Evolutionary conservation across 163 green algal genomes (phyloP).

Genomic region (Scenedesmus sp.): DNA sequence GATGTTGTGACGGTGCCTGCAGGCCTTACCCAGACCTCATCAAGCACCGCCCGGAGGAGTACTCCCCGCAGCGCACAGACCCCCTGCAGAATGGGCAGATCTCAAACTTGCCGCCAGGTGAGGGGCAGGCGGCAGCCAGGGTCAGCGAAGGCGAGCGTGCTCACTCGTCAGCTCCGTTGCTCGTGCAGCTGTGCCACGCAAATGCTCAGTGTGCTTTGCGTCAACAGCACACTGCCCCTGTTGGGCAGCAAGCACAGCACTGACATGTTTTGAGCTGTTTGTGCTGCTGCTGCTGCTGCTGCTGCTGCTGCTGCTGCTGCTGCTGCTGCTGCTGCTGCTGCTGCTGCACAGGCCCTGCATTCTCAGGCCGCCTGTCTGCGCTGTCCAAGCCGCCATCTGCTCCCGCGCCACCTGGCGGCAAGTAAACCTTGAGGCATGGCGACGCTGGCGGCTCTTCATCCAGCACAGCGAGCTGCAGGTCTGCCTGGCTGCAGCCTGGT

Average conservation of each 20-base stretch:
- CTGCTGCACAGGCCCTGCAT: neutral
- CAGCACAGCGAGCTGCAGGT: neutral
- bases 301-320: no score
- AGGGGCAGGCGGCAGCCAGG: neutral
- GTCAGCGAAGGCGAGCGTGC: no score
- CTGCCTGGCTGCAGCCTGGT: neutral
- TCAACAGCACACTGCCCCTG: neutral
- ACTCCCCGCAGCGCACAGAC: constrained; percentile 20
- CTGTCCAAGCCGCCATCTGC: neutral
- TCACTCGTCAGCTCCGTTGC: no score
- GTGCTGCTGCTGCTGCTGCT: no score
- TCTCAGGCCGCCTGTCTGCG: neutral
- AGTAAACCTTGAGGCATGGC: neutral
- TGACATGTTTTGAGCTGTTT: neutral
- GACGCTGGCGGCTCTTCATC: neutral
- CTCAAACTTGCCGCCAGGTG: constrained; percentile 25
- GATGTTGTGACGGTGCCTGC: neutral
- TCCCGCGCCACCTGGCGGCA: neutral
- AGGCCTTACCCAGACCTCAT: constrained; percentile 50
- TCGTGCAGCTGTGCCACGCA: no score
- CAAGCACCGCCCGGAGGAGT: constrained; percentile 22
- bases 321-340: neutral
- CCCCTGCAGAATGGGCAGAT: constrained; percentile 53
- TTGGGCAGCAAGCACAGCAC: neutral
- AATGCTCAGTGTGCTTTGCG: neutral